Evolutionary conservation across 305 asterid genomes (phyloP).

Genomic region (Rubia balearica): DNA sequence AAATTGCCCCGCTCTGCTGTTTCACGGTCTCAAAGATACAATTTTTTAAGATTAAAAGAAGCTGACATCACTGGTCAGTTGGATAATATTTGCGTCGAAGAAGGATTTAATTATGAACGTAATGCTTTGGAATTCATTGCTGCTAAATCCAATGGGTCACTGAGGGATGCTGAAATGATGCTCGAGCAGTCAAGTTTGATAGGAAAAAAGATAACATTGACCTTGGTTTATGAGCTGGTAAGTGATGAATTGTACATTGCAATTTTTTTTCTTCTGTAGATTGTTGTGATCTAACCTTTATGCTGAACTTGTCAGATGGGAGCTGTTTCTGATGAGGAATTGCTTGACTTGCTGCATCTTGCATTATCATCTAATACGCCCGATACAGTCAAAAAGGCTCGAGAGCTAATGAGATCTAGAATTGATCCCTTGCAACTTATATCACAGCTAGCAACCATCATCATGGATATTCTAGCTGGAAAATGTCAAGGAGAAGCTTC

Average conservation of each 20-base stretch:
- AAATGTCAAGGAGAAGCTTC: slow-evolving; percentile 45
- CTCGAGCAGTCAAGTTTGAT: slow-evolving; percentile 82
- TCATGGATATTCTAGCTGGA: slow-evolving; percentile 81
- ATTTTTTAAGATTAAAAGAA: slow-evolving; percentile 52
- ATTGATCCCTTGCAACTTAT: slow-evolving; percentile 74
- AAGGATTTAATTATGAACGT: slow-evolving; percentile 50
- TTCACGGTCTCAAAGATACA: slow-evolving; percentile 45
- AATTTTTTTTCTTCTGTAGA: neutral
- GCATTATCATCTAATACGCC: slow-evolving; percentile 80
- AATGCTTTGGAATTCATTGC: slow-evolving; percentile 66
- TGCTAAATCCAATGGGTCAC: slow-evolving; percentile 59
- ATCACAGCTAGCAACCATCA: slow-evolving; percentile 73
- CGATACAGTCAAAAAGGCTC: slow-evolving; percentile 61
- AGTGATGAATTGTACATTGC: slow-evolving; percentile 19
- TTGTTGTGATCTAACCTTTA: slow-evolving; percentile 13
- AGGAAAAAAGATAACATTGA: slow-evolving; percentile 57
- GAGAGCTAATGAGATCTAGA: slow-evolving; percentile 69
- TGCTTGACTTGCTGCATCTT: slow-evolving; percentile 68
- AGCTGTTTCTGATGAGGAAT: slow-evolving; percentile 72
- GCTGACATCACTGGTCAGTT: slow-evolving; percentile 38
- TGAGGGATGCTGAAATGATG: slow-evolving; percentile 78
- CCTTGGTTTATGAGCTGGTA: slow-evolving; percentile 69
- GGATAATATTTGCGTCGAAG: slow-evolving; percentile 45
- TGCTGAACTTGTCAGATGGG: slow-evolving; percentile 51
- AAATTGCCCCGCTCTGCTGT: slow-evolving; percentile 54